A percentile compares a stretch with the other conserved stretches of the same genome.
Conservation (phyloP, 805 yeast genomes). For the Monosporozyma servazzii region DNA sequence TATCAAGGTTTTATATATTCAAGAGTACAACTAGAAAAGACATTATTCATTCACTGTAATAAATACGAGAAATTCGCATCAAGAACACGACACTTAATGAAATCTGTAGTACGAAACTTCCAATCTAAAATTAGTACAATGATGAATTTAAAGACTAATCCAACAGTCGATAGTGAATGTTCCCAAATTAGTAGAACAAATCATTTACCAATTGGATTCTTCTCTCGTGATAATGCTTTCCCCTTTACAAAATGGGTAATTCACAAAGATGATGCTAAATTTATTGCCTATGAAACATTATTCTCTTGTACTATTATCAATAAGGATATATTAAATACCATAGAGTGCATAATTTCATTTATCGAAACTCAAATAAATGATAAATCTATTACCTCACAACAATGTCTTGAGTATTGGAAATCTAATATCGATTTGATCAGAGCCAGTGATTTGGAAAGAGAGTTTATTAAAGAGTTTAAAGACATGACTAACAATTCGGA, state of each 20-base stretch:
- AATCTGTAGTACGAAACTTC: background rate
- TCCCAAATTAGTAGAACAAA: background rate
- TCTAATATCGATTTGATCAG: slow-evolving; percentile 8
- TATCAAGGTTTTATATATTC: slow-evolving; percentile 11
- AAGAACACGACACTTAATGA: background rate
- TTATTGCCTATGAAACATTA: slow-evolving; percentile 1
- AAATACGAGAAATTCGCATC: background rate
- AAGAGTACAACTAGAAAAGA: slow-evolving; percentile 12
- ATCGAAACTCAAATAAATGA: slow-evolving; percentile 1
- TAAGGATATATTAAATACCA: slow-evolving; percentile 10
- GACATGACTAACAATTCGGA: background rate
- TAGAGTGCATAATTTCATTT: slow-evolving; percentile 4
- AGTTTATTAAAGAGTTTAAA: slow-evolving; percentile 6
- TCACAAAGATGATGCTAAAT: background rate
- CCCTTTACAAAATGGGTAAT: slow-evolving; percentile 6
- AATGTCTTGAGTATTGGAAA: slow-evolving; percentile 10
- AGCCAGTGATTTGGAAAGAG: slow-evolving; percentile 11
- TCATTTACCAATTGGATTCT: slow-evolving; percentile 5
- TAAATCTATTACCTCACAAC: background rate
- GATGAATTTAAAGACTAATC: background rate
- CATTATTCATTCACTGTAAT: slow-evolving; percentile 2
- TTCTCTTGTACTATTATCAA: slow-evolving; percentile 11
- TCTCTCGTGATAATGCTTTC: slow-evolving; percentile 9
- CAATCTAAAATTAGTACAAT: background rate
- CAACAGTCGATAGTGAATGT: background rate